Base-by-base conservation (phyloP, 345 rosid species). In the Citrus glauca region DNA sequence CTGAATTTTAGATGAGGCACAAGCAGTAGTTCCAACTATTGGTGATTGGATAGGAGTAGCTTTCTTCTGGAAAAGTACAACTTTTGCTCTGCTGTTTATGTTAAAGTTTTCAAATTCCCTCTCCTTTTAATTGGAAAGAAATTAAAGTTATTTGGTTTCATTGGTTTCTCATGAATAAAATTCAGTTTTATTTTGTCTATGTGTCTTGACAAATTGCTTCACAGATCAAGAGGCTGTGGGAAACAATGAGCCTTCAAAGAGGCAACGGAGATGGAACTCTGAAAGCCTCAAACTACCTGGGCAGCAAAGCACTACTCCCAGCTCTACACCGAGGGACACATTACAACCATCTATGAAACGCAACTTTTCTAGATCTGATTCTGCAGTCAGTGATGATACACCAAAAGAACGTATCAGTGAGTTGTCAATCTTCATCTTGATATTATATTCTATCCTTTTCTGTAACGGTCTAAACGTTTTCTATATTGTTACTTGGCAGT, bases 201-300 rank as follows among this genome's bases (percentile, higher is more conserved):
- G 14, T 69, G 28, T 61, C 14, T 64, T 64, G 40, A 66, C 35
- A 33, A 35, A 3, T 38, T 57, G 77, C 67, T 80, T 71, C 70
- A 66, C 88, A 94, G 99, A 87, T 85, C 91, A 88, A 85, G 98
- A 93, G 79, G 83, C 88, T 76, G 82, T 74, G 61, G 94, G 81
- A 68, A 86, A 78, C 81, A 82, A 67, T 72, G 98, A 90, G 80
- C 92, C 94, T 72, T 72, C 87, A n/a, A 97, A 97, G 87, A 87
- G 98, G 84, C 98, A 92, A 75, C 89, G 98, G 63, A 89, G 86
- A 78, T 97, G 99, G 99, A 91, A 89, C 86, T 80, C 99, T 79
- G 97, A 87, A 71, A 84, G 77, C 77, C 45, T 88, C 9, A 90
- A 90, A 86, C 85, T 86, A 69, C 84, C 91, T 45, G 99, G 90